These are phyloP conservation scores for Bassia scoparia DNA, from an alignment of 148 eudicot genomes.

Conservation along the genomic window DNA sequence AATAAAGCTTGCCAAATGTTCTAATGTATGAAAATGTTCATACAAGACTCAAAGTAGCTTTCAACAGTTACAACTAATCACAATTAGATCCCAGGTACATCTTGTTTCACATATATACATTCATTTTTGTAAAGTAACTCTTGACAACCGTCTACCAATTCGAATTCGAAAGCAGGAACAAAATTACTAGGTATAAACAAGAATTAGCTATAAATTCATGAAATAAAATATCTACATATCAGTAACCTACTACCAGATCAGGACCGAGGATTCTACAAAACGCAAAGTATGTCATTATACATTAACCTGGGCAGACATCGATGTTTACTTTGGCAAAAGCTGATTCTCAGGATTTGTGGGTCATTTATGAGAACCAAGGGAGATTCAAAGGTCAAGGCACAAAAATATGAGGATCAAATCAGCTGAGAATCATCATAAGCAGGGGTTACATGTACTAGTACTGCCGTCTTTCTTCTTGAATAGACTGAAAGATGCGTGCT, in stretches of 20 bases:
- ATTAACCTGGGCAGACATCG: background rate
- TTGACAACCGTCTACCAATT: background rate
- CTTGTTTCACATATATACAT: background rate
- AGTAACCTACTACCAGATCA: constrained; percentile 5
- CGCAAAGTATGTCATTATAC: constrained; percentile 8
- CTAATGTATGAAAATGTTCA: too few relatives aligned
- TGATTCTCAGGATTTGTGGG: too few relatives aligned
- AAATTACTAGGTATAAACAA: background rate
- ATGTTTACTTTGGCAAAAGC: too few relatives aligned
- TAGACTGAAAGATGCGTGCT: constrained; percentile 74
- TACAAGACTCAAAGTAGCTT: background rate
- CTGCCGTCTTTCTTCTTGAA: constrained; percentile 70
- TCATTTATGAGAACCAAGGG: background rate
- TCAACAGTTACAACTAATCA: background rate
- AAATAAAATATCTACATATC: constrained; percentile 23
- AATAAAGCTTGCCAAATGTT: too few relatives aligned
- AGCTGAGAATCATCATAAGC: constrained; percentile 11
- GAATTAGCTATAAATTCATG: constrained; percentile 5
- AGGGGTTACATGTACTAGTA: constrained; percentile 30
- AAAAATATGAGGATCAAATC: constrained; percentile 3
- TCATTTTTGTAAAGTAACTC: background rate
- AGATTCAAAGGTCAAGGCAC: background rate
- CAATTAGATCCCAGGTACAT: background rate
- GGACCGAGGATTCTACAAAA: constrained; percentile 20
- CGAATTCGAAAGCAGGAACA: background rate